These are phyloP conservation scores for Pseudocercospora eumusae DNA, from an alignment of 2,329 filamentous ascomycete genomes.

Conservation along the genomic window DNA sequence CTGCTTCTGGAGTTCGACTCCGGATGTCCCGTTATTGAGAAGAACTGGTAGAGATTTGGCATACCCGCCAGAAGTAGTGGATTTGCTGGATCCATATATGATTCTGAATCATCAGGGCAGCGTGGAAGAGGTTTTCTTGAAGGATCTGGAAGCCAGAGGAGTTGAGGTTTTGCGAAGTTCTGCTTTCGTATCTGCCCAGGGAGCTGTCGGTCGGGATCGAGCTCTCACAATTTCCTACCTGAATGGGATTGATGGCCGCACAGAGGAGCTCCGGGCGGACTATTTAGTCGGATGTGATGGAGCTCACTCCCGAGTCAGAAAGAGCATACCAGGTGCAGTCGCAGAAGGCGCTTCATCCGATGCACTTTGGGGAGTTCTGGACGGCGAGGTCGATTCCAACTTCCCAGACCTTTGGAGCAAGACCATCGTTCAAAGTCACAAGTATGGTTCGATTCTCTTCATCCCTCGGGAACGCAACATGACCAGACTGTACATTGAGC, in stretches of 20 bases:
- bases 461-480: conserved; percentile 72
- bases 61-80: conserved; percentile 58
- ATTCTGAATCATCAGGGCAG: conserved; percentile 69
- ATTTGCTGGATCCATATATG: conserved; percentile 57
- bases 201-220: conserved; percentile 38
- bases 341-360: conserved; percentile 54
- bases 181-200: conserved; percentile 58
- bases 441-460: conserved; percentile 69
- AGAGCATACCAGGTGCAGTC: conserved; percentile 58
- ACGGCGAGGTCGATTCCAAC: conserved; percentile 69
- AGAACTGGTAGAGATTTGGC: conserved; percentile 67
- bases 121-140: conserved; percentile 69
- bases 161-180: conserved; percentile 65
- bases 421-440: conserved; percentile 67
- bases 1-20: conserved; percentile 62
- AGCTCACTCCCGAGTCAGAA: conserved; percentile 69
- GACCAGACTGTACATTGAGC: conserved; percentile 62
- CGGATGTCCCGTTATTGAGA: conserved; percentile 51
- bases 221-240: conserved; percentile 49
- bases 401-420: conserved; percentile 78
- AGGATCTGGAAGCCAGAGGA: conserved; percentile 67
- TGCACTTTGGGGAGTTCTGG: conserved; percentile 70
- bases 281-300: conserved; percentile 74
- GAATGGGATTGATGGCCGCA: conserved; percentile 42
- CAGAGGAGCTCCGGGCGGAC: conserved; percentile 55